Conservation (phyloP, 1,284 basidiomycete species). For the Fomitopsis schrenkii region DNA sequence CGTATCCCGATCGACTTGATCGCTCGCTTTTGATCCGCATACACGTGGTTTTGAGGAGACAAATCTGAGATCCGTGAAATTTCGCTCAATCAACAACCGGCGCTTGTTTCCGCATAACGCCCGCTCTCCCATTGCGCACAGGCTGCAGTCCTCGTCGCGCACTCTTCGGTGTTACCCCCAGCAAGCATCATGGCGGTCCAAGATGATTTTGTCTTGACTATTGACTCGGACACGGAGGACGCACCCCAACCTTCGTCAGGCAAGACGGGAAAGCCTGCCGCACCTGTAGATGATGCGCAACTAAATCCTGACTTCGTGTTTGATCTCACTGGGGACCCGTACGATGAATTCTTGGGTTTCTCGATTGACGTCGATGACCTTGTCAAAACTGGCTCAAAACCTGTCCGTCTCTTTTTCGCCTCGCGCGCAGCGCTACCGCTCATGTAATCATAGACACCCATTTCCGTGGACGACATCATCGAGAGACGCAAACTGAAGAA, state of each 20-base stretch:
- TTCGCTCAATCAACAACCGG: not conserved
- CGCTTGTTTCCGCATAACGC: not conserved
- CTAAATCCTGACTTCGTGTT: constrained; percentile 84
- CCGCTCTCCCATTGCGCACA: not conserved
- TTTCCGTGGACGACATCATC: constrained; percentile 93
- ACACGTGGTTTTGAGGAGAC: not conserved
- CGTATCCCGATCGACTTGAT: not conserved
- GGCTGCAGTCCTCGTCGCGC: not conserved
- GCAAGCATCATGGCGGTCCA: constrained; percentile 14
- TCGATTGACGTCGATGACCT: constrained; percentile 42
- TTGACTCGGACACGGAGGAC: constrained; percentile 75
- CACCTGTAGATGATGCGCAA: constrained; percentile 50
- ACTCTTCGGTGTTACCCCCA: not conserved
- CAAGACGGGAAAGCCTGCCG: constrained; percentile 15
- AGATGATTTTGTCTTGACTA: constrained; percentile 75
- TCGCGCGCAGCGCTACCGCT: not conserved
- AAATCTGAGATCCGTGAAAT: not conserved
- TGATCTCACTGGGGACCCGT: constrained; percentile 72
- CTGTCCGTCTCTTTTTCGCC: constrained; percentile 40
- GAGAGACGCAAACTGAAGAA: constrained; percentile 51
- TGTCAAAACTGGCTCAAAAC: constrained; percentile 59
- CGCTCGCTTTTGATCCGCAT: not conserved
- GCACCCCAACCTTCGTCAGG: constrained; percentile 18
- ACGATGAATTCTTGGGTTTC: constrained; percentile 46
- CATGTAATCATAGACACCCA: constrained; percentile 49